These are phyloP conservation scores for Pinus albicaulis DNA, from an alignment of 75 land plant genomes.

Conservation along the genomic window DNA sequence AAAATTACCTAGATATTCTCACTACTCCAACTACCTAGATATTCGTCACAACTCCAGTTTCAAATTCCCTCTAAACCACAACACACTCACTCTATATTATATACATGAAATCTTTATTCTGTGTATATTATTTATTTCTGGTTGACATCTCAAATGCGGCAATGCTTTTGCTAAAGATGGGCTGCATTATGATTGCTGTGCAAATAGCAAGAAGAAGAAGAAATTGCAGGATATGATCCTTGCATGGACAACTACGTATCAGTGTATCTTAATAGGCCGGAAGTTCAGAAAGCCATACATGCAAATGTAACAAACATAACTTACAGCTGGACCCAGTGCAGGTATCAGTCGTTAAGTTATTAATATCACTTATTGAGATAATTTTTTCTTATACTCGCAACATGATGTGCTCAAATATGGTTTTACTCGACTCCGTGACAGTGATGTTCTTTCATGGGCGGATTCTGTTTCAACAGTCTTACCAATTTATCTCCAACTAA, in stretches of 20 bases:
- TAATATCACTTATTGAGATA: neutral
- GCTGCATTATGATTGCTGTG: neutral
- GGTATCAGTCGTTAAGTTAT: constrained; percentile 18
- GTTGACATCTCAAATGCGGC: neutral
- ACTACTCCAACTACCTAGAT: no score
- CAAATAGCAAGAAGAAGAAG: neutral
- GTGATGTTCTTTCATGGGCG: constrained; percentile 46
- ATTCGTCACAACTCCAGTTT: no score
- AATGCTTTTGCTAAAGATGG: neutral
- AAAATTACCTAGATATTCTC: no score
- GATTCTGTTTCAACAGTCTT: constrained; percentile 70
- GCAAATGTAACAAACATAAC: constrained; percentile 47
- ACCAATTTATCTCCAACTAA: constrained; percentile 80
- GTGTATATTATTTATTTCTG: neutral
- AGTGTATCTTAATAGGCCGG: constrained; percentile 49
- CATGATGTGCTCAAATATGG: constrained; percentile 39
- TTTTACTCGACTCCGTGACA: neutral
- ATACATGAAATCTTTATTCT: no score
- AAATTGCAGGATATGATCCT: constrained; percentile 45
- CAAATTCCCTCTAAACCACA: no score
- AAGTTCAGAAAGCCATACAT: constrained; percentile 75
- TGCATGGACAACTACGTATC: constrained; percentile 37
- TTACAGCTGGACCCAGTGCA: constrained; percentile 57
- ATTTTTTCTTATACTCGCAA: neutral
- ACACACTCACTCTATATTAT: no score